These are phyloP conservation scores for Sporothrix pseudoabietina DNA, from an alignment of 2,329 filamentous ascomycete genomes.

Conservation along the genomic window DNA sequence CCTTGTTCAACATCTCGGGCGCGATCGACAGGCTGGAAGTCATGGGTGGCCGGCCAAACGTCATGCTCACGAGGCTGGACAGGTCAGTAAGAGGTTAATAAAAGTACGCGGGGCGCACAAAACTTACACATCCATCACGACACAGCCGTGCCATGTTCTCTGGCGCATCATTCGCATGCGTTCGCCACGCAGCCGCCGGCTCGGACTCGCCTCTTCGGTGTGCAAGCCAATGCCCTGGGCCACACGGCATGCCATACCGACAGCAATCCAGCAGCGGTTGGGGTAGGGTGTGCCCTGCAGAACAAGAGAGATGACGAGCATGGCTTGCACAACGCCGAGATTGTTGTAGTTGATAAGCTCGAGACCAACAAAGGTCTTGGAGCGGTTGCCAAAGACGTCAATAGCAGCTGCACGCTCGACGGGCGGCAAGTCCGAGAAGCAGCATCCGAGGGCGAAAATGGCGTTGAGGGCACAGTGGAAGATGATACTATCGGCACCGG, in stretches of 20 bases:
- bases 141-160: conserved; percentile 31
- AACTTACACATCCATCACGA: conserved; percentile 27
- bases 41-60: conserved; percentile 31
- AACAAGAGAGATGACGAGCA: conserved; percentile 45
- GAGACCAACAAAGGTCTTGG: conserved; percentile 43
- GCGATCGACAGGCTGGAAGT: conserved; percentile 28
- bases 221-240: conserved; percentile 49
- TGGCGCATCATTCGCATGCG: conserved; percentile 24
- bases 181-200: conserved; percentile 14
- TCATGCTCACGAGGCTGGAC: conserved; percentile 30
- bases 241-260: conserved; percentile 47
- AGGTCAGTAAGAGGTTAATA: background rate
- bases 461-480: conserved; percentile 49
- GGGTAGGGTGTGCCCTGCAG: conserved; percentile 48
- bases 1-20: conserved; percentile 18
- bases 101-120: background rate
- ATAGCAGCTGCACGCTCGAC: conserved; percentile 38
- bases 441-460: conserved; percentile 46
- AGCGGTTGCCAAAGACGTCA: conserved; percentile 43
- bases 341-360: conserved; percentile 47
- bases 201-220: conserved; percentile 34
- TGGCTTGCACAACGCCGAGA: conserved; percentile 34
- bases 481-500: conserved; percentile 41
- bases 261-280: conserved; percentile 47
- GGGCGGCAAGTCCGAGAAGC: conserved; percentile 27